Percentiles rank a stretch among this genome's conserved stretches.
Evolutionary conservation across 225 moss, liverwort and hornwort species (phyloP).

Genomic region (Sphagnum tenellum): DNA sequence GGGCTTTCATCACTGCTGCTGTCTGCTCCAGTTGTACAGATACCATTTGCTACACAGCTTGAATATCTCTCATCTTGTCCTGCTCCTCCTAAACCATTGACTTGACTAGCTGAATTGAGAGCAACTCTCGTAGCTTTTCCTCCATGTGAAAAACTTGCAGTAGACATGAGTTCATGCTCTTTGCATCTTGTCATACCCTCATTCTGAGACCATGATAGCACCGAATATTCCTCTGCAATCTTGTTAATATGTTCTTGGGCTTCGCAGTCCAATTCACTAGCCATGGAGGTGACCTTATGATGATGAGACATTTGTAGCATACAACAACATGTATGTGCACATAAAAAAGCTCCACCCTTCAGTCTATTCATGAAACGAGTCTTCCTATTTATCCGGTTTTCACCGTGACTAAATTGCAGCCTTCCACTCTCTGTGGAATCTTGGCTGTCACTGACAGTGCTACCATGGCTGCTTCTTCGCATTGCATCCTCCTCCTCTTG

Average conservation of each 20-base stretch:
- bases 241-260: conserved; percentile 5
- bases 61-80: background rate
- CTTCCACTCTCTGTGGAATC: too few relatives aligned
- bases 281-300: conserved; percentile 27
- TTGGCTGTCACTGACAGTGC: too few relatives aligned
- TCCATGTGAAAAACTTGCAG: background rate
- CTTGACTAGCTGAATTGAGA: conserved; percentile 18
- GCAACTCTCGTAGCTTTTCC: conserved; percentile 4
- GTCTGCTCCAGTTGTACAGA: background rate
- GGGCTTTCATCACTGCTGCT: conserved; percentile 5
- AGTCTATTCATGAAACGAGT: conserved; percentile 15
- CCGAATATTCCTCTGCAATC: background rate
- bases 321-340: conserved; percentile 77
- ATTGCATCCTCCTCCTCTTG: too few relatives aligned
- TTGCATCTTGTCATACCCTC: background rate
- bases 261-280: conserved; percentile 25
- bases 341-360: conserved; percentile 79
- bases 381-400: too few relatives aligned
- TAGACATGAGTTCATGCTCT: background rate
- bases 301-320: conserved; percentile 62
- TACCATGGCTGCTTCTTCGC: too few relatives aligned
- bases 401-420: too few relatives aligned
- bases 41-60: background rate
- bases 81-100: background rate
- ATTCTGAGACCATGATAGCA: background rate